phyloP scores from a whole-genome alignment of 345 rosid genomes.

The Aegle marmelos region DNA sequence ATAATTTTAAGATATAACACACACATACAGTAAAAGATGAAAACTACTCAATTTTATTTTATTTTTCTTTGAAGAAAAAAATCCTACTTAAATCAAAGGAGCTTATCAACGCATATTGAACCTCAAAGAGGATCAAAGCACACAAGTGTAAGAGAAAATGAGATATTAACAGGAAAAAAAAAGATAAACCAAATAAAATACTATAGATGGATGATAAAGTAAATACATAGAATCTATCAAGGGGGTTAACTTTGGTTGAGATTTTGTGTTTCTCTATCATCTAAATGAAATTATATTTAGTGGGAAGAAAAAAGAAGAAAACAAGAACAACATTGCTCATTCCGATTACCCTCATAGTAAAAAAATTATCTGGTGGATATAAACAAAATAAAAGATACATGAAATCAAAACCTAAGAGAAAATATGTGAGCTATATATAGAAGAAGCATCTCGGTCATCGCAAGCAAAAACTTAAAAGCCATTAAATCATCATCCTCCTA shows the following conservation, averaged over 20 bases:
- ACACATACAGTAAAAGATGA: not conserved
- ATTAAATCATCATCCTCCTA: not conserved
- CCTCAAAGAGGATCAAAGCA: not conserved
- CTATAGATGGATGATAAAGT: not conserved
- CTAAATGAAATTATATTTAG: not conserved
- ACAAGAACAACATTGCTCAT: not conserved
- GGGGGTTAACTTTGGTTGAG: not conserved
- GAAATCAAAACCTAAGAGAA: not conserved
- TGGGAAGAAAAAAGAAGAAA: not conserved
- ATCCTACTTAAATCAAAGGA: not conserved
- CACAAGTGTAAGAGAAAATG: not conserved
- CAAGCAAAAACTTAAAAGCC: not conserved
- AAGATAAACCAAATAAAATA: not conserved
- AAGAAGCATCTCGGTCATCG: not conserved
- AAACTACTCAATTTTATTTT: not conserved
- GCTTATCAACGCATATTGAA: not conserved
- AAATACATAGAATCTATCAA: not conserved
- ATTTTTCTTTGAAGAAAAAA: slow-evolving; percentile 3
- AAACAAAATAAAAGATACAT: not conserved
- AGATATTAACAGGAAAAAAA: not conserved
- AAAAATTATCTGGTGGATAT: not conserved
- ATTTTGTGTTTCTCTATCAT: not conserved
- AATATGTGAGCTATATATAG: not conserved
- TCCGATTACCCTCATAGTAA: not conserved
- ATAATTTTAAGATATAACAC: not conserved